Evolutionary conservation across 306 rosid species (phyloP).

Genomic region (Psophocarpus tetragonolobus): DNA sequence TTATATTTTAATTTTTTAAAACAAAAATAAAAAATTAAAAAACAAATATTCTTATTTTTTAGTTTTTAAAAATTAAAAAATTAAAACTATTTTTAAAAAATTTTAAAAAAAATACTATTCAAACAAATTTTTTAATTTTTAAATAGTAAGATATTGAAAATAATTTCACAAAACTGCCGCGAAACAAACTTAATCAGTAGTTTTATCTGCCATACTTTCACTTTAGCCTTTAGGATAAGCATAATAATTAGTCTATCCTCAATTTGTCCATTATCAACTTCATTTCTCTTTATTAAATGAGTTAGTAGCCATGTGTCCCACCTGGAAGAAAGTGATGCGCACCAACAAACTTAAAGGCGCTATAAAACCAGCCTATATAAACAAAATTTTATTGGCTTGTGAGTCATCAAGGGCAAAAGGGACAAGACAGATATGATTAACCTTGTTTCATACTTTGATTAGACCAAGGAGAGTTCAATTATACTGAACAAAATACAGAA

Average conservation of each 20-base stretch:
- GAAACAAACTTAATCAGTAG: neutral
- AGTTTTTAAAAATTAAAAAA: no score
- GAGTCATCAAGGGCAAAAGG: conserved; percentile 49
- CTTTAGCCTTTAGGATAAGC: conserved; percentile 44
- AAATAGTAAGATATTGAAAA: no score
- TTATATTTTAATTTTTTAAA: no score
- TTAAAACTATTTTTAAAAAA: no score
- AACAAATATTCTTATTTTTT: no score
- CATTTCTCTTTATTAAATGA: conserved; percentile 28
- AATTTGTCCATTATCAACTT: conserved; percentile 35
- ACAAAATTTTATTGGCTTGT: conserved; percentile 43
- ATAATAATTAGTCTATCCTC: conserved; percentile 34
- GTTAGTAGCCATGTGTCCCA: conserved; percentile 41
- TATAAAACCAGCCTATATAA: conserved; percentile 11
- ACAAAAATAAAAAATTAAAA: no score
- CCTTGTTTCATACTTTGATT: conserved; percentile 17
- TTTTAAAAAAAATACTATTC: no score
- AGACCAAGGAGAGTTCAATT: conserved; percentile 21
- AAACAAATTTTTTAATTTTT: no score
- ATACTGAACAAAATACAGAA: conserved; percentile 19
- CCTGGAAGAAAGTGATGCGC: conserved; percentile 48
- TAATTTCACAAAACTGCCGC: no score
- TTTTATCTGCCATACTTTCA: conserved; percentile 23
- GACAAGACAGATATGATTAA: conserved; percentile 27
- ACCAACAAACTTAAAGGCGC: neutral